These are phyloP conservation scores for Grosmannia serpens DNA, from an alignment of 2,329 filamentous ascomycete genomes.

Conservation along the genomic window DNA sequence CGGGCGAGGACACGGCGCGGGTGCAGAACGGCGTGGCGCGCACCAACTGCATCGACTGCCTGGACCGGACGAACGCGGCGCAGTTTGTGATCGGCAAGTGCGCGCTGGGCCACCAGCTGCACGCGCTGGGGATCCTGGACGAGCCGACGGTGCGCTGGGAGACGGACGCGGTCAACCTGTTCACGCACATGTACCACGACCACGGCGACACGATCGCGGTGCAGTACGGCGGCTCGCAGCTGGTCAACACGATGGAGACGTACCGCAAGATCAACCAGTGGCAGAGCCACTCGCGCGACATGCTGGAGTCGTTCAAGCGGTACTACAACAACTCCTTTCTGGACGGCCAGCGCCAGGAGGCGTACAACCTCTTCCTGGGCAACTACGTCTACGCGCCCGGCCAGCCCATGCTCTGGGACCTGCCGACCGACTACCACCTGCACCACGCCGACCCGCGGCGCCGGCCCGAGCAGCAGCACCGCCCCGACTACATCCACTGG, in stretches of 20 bases:
- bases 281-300: conserved; percentile 93
- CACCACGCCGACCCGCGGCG: conserved; percentile 76
- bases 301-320: conserved; percentile 98
- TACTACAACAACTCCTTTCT: conserved; percentile 98
- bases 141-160: conserved; percentile 75
- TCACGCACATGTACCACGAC: conserved; percentile 97
- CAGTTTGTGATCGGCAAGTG: conserved; percentile 97
- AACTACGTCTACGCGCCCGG: conserved; percentile 85
- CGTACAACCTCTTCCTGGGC: conserved; percentile 92
- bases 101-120: conserved; percentile 81
- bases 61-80: conserved; percentile 93
- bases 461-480: conserved; percentile 40
- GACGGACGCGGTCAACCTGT: conserved; percentile 88
- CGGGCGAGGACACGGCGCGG: conserved; percentile 33
- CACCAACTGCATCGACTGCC: conserved; percentile 96
- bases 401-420: conserved; percentile 93
- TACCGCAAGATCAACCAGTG: conserved; percentile 99
- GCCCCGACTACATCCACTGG: conserved; percentile 74
- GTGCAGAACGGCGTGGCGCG: conserved; percentile 87
- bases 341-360: conserved; percentile 94
- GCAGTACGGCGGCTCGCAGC: conserved; percentile 92
- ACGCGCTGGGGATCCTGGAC: conserved; percentile 78
- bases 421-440: conserved; percentile 89
- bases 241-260: conserved; percentile 98
- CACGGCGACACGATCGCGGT: conserved; percentile 97